Evolutionary conservation across 176 grass and related monocot species (phyloP).

Genomic region (Bromus sterilis): DNA sequence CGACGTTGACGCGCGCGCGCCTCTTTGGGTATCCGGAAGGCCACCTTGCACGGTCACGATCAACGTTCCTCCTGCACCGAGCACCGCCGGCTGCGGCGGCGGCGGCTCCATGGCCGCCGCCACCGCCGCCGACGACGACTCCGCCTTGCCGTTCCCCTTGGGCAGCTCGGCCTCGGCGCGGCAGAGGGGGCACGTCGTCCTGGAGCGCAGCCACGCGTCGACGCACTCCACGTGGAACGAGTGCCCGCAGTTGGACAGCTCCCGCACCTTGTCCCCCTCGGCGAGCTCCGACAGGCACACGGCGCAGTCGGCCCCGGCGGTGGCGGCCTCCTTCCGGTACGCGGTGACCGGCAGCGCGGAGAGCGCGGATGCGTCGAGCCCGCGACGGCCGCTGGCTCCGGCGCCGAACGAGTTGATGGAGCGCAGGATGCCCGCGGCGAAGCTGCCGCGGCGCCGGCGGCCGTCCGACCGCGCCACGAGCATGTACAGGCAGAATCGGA

Average conservation of each 20-base stretch:
- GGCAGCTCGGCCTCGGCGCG: slow-evolving; percentile 35
- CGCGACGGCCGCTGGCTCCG: not conserved
- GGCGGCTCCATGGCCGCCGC: not conserved
- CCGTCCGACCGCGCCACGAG: not conserved
- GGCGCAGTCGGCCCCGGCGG: slow-evolving; percentile 25
- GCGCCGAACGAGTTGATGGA: slow-evolving; percentile 20
- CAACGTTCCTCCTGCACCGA: slow-evolving; percentile 21
- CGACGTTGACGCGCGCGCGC: not conserved
- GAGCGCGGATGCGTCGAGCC: slow-evolving; percentile 35
- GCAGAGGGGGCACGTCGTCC: slow-evolving; percentile 61
- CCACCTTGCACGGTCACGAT: slow-evolving; percentile 15
- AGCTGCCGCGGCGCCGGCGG: not conserved
- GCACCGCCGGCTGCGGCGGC: not conserved
- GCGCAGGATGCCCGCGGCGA: not conserved
- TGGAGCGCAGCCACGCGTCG: slow-evolving; percentile 49
- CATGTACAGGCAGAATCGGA: slow-evolving; percentile 20
- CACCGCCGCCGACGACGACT: not conserved
- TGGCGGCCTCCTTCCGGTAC: not conserved
- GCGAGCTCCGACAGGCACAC: slow-evolving; percentile 60
- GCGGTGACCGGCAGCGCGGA: slow-evolving; percentile 32
- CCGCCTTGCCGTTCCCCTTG: too few relatives aligned
- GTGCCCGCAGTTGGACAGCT: slow-evolving; percentile 45
- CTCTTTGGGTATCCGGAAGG: not conserved
- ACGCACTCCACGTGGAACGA: slow-evolving; percentile 71
- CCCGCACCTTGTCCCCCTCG: slow-evolving; percentile 50